Conservation (phyloP, 768 basidiomycete genomes). For the Pleurotus cornucopiae region DNA sequence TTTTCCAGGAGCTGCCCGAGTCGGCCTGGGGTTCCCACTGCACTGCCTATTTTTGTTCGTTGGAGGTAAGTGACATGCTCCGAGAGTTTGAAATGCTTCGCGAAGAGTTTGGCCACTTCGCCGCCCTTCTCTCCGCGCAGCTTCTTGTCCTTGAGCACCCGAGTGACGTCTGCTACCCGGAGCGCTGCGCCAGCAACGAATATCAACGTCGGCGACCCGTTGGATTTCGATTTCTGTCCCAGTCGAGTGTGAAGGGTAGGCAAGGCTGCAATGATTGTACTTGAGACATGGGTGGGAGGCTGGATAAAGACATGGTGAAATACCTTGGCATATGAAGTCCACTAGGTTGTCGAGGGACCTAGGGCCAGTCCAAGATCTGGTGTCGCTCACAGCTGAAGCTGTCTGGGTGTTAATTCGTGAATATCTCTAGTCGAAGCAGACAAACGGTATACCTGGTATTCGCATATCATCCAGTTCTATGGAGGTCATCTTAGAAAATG, state of each 20-base stretch:
- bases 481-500: slow-evolving; percentile 61
- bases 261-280: slow-evolving; percentile 38
- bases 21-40: slow-evolving; percentile 89
- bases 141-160: slow-evolving; percentile 64
- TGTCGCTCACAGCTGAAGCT: slow-evolving; percentile 75
- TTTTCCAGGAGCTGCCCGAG: slow-evolving; percentile 82
- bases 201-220: slow-evolving; percentile 84
- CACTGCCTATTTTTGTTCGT: slow-evolving; percentile 82
- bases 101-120: slow-evolving; percentile 93
- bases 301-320: slow-evolving; percentile 13
- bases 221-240: slow-evolving; percentile 67
- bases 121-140: slow-evolving; percentile 80
- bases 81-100: slow-evolving; percentile 87
- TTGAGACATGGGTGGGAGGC: not conserved
- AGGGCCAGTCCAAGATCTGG: slow-evolving; percentile 65
- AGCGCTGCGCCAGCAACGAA: slow-evolving; percentile 87
- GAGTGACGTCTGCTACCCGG: slow-evolving; percentile 84
- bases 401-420: slow-evolving; percentile 45
- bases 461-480: slow-evolving; percentile 79
- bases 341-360: slow-evolving; percentile 68
- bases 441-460: slow-evolving; percentile 59
- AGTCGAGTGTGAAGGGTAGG: slow-evolving; percentile 69
- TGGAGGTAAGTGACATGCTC: slow-evolving; percentile 84
- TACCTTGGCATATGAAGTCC: slow-evolving; percentile 76
- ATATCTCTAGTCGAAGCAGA: slow-evolving; percentile 21